Base-by-base conservation (phyloP, 129 eudicot genomes). In the Flaveria linearis region DNA sequence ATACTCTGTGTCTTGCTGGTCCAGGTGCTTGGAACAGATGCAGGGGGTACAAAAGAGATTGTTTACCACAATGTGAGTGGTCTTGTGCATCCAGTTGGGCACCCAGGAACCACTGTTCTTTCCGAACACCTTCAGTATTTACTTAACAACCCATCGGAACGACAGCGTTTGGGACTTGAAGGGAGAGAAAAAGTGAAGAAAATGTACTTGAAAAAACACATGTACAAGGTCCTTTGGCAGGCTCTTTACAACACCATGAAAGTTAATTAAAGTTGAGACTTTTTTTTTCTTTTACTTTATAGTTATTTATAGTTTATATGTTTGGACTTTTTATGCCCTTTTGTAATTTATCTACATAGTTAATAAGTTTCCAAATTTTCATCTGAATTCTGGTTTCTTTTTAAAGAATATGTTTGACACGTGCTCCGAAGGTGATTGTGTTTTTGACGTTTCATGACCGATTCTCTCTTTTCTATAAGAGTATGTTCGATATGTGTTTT, bases 11-110 rank as follows among this genome's bases (percentile, higher is more conserved):
- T 75, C 41, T 13, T 65, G 41, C 43, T 76, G 81, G 85, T 18
- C 51, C 51, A 91, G 99, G 96, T 95, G 55, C 89, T 95, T 15
- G 99, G 99, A 80, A 95, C 99, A 47, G 92, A 91, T 85, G 87
- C 95, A 43, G 97, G 99, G 51, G 99, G 99, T 78, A 95, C 96
- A 33, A 95, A 78, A 72, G 99, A 91, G 85, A 91, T 95, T 9
- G 96, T 91, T 9, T 91, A 91, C 65, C 89, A 91, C 73, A 95
- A 95, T 45, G 86, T 83, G 47, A 95, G 86, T 5, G 97, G 99
- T 52, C 88, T 95, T 45, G 86, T 91, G 17, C 97, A 95, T 65
- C 92, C 97, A 11, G 45, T 87, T 69, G 99, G 99, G 33, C 92
- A 82, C 57, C 83, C 73, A 0, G 99, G 99, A 47, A 78, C 89